Evolutionary conservation across 352 stramenopile genomes (phyloP), one percentile per base, ranked within the genome.

Genomic region (Pythium phragmiticola): DNA sequence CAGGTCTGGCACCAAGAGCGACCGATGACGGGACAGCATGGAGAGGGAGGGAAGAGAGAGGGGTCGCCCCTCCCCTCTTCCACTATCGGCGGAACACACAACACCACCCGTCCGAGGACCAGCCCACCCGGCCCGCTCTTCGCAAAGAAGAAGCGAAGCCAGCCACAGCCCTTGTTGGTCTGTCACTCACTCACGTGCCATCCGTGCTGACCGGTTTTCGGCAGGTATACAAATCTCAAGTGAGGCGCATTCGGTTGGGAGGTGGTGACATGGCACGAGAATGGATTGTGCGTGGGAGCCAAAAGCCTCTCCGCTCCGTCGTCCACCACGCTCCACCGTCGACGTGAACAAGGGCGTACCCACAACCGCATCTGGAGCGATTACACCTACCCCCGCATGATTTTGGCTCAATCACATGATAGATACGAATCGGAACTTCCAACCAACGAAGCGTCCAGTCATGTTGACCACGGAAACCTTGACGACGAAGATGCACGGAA

Each of bases 141-240:
- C 50, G 60, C 60, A 66, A 66, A 66, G 60, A 66, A 66, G 48
- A 66, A 59, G 60, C 41, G 37, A 52, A 59, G 46, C 34, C 34
- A 39, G 34, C 34, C 54, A 51, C 54, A 60, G 54, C 57, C 47
- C 46, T 64, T 26, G 57, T 50, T n/a, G 33, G 34, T 9, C 34
- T 56, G 60, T 59, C 61, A 57, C 50, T 61, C 60, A 60, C 50
- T 42, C 42, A 57, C 52, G 45, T 51, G 47, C 51, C 43, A 55
- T 60, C 41, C 39, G 41, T 43, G 33, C 36, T 13, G 7, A 39
- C 34, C 36, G 23, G 54, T 60, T 60, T 60, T 60, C 42, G 7
- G 8, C 28, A 9, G n/a, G 51, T 26, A 70, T 70, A 70, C 64
- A 70, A 70, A 70, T 37, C 23, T 41, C 64, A 70, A 70, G 57